Conservation (phyloP, 192 early-diverging fungal genomes). For the Gamsiella multidivaricata region DNA sequence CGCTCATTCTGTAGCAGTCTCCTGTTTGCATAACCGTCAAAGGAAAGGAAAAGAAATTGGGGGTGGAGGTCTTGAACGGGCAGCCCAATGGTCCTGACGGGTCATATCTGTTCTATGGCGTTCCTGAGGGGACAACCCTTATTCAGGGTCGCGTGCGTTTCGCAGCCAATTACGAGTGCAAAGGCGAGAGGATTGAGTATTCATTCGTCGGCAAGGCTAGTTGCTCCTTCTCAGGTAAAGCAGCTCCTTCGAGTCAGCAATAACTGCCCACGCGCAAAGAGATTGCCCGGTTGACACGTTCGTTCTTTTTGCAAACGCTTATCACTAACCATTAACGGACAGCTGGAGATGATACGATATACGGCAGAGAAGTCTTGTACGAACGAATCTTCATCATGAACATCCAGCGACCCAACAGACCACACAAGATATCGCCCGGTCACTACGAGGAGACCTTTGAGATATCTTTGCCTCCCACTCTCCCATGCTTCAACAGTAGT, state of each 20-base stretch:
- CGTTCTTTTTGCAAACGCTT: too few relatives aligned
- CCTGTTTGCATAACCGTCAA: neutral
- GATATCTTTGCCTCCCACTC: neutral
- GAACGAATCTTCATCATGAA: neutral
- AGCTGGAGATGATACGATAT: neutral
- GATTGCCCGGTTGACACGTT: too few relatives aligned
- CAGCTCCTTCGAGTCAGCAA: too few relatives aligned
- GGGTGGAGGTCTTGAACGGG: constrained; percentile 3
- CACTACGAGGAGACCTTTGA: constrained; percentile 9
- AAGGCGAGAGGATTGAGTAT: constrained; percentile 1
- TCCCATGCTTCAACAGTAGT: neutral
- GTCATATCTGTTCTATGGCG: constrained; percentile 10
- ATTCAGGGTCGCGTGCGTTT: constrained; percentile 15
- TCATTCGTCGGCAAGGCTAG: constrained; percentile 2
- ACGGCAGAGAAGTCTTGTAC: neutral
- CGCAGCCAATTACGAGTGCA: constrained; percentile 25
- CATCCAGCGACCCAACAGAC: neutral
- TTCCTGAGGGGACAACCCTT: neutral
- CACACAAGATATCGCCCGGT: constrained; percentile 9
- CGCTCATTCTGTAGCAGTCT: too few relatives aligned
- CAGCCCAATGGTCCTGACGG: constrained; percentile 2
- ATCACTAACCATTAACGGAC: neutral
- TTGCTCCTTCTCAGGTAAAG: constrained; percentile 12
- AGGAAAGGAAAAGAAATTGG: constrained; percentile 6
- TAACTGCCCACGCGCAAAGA: too few relatives aligned